Conservation (phyloP, 1,284 basidiomycete genomes). For the Cryptococcus hybrid region DNA sequence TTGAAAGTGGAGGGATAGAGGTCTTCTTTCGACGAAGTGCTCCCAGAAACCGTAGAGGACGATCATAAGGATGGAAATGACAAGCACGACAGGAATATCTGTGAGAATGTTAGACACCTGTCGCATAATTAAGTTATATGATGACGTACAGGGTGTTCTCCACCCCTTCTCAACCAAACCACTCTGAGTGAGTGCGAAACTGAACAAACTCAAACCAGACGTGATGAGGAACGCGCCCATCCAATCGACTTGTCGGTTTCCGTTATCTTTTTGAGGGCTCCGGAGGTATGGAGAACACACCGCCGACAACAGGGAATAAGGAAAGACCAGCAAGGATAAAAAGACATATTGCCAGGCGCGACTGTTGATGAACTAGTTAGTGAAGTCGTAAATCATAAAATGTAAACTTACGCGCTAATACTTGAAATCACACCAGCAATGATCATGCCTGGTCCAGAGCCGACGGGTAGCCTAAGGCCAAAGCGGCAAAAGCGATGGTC, state of each 20-base stretch:
- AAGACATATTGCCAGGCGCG: slow-evolving; percentile 60
- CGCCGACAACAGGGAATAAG: slow-evolving; percentile 29
- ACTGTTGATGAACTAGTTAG: slow-evolving; percentile 6
- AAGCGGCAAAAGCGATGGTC: slow-evolving; percentile 52
- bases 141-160: slow-evolving; percentile 65
- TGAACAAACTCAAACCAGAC: slow-evolving; percentile 68
- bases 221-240: slow-evolving; percentile 73
- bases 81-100: slow-evolving; percentile 58
- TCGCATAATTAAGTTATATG: too few species aligned
- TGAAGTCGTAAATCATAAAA: not conserved
- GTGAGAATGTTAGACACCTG: not conserved
- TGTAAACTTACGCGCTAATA: slow-evolving; percentile 8
- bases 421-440: slow-evolving; percentile 63
- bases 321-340: slow-evolving; percentile 37
- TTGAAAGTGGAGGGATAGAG: slow-evolving; percentile 32
- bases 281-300: slow-evolving; percentile 29
- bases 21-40: slow-evolving; percentile 41
- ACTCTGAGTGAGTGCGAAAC: slow-evolving; percentile 73
- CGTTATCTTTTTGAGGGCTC: slow-evolving; percentile 16
- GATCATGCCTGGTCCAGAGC: slow-evolving; percentile 64
- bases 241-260: slow-evolving; percentile 73
- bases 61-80: slow-evolving; percentile 62
- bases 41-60: slow-evolving; percentile 59
- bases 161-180: slow-evolving; percentile 67
- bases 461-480: slow-evolving; percentile 70